Evolutionary conservation across 139 green algal species (phyloP).

Genomic region (Chlorella sp.): DNA sequence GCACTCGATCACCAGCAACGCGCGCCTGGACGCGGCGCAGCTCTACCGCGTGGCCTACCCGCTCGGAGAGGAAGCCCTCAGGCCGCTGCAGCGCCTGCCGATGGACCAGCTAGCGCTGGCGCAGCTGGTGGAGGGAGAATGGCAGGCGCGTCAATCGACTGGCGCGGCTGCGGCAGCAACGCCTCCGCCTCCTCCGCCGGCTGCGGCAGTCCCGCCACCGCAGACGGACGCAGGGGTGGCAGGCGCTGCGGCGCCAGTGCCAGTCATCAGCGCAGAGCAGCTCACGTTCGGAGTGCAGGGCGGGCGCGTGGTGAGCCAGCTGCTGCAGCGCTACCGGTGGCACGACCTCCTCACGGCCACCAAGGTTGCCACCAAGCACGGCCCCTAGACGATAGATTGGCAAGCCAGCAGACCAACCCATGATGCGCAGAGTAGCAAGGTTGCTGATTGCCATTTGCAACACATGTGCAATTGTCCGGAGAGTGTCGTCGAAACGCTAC

Average conservation of each 20-base stretch:
- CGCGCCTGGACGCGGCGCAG: neutral
- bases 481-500: too few relatives aligned
- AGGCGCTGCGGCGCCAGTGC: neutral
- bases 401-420: too few relatives aligned
- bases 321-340: constrained; percentile 42
- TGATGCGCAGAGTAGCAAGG: too few relatives aligned
- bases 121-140: constrained; percentile 14
- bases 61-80: constrained; percentile 14
- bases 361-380: too few relatives aligned
- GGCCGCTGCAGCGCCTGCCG: constrained; percentile 17
- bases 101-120: constrained; percentile 17
- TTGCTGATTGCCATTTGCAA: too few relatives aligned
- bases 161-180: too few relatives aligned
- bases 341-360: constrained; percentile 32
- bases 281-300: constrained; percentile 41
- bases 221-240: neutral
- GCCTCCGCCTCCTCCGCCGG: too few relatives aligned
- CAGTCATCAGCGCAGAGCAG: constrained; percentile 36
- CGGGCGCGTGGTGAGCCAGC: constrained; percentile 36
- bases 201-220: too few relatives aligned
- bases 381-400: too few relatives aligned
- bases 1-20: constrained; percentile 8
- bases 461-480: too few relatives aligned
- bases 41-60: constrained; percentile 39
- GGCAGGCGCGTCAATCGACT: too few relatives aligned